Base-by-base conservation (phyloP, 345 rosid genomes). In the Salix viminalis region DNA sequence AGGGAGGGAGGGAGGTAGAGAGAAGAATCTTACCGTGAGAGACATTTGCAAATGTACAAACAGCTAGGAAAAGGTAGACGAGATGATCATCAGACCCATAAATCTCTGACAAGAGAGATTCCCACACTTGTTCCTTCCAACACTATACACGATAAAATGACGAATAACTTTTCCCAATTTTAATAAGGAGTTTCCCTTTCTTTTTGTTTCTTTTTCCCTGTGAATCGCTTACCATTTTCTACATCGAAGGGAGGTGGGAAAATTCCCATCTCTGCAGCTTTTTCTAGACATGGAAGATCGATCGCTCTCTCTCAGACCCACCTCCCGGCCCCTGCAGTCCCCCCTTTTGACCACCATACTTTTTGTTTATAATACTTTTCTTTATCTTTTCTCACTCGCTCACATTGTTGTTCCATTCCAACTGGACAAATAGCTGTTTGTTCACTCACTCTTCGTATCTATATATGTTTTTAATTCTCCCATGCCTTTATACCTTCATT, bases 41-140 rank as follows among this genome's bases (percentile, higher is more conserved):
- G 77, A 81, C 81, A 78, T 60, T 5, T 19, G 10, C 67, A 72
- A 2, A 19, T 14, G 24, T 36, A 77, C 62, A 74, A 74, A 70
- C 79, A 61, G 58, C 41, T 67, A 66, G 67, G 7, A 58, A 58
- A 66, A 10, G 23, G 24, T 24, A 79, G 52, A 64, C 6, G 52
- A n/a, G 37, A 15, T 54, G 37, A 15, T 54, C 7, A 6, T 60
- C 65, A 73, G 41, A 61, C 64, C 70, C 75, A 69, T 68, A 46
- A 73, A 56, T 62, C 7, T 78, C 84, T 85, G 84, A 82, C 77
- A 83, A n/a, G 77, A 80, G 77, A 56, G 85, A 82, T 77, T 85
- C 85, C 84, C 84, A 77, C 73, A 73, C 88, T 76, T 76, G 81
- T 44, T 73, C 70, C 84, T 76, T 79, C 75, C 80, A 71, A 74